phyloP scores from a whole-genome alignment of 2,329 filamentous ascomycete genomes.

The Fusarium cicatricum region DNA sequence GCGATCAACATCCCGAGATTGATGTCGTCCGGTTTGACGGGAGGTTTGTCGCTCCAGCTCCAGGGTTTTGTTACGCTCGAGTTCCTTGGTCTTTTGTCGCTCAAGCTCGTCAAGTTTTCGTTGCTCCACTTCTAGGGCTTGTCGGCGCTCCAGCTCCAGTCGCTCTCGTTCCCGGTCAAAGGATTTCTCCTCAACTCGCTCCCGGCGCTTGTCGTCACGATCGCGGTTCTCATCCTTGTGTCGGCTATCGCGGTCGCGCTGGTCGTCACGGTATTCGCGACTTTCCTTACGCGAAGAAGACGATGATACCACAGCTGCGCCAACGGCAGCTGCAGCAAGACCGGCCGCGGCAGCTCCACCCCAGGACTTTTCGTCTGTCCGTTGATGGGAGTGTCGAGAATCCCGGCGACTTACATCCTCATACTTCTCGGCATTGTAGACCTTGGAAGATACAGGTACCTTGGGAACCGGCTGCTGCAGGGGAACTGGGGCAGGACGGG shows the following conservation, averaged over 20 bases:
- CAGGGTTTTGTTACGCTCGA: slow-evolving; percentile 7
- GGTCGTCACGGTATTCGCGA: slow-evolving; percentile 30
- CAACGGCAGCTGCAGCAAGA: slow-evolving; percentile 59
- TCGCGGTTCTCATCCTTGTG: slow-evolving; percentile 19
- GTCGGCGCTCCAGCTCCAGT: slow-evolving; percentile 33
- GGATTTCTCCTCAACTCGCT: slow-evolving; percentile 28
- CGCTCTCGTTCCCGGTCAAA: slow-evolving; percentile 26
- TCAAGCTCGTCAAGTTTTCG: slow-evolving; percentile 6
- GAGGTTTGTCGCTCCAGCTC: slow-evolving; percentile 16
- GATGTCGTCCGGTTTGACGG: slow-evolving; percentile 27
- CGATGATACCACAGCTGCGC: slow-evolving; percentile 44
- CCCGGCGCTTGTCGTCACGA: slow-evolving; percentile 31
- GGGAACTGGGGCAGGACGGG: slow-evolving; percentile 67
- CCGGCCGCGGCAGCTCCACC: slow-evolving; percentile 57
- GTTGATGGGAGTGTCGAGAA: slow-evolving; percentile 40
- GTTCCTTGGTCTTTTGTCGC: slow-evolving; percentile 16
- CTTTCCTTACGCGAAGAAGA: slow-evolving; percentile 33
- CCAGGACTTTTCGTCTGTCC: slow-evolving; percentile 51
- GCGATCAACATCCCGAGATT: slow-evolving; percentile 22
- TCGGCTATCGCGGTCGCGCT: slow-evolving; percentile 28
- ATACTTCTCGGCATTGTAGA: slow-evolving; percentile 65
- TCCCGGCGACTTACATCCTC: slow-evolving; percentile 49
- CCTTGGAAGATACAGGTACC: slow-evolving; percentile 72
- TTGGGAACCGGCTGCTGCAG: slow-evolving; percentile 89
- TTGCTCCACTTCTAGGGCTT: slow-evolving; percentile 17